Percentiles rank a stretch among this genome's conserved stretches.
These are phyloP conservation scores for Phoma sp. DNA, from an alignment of 2,329 filamentous ascomycete genomes.

Conservation along the genomic window DNA sequence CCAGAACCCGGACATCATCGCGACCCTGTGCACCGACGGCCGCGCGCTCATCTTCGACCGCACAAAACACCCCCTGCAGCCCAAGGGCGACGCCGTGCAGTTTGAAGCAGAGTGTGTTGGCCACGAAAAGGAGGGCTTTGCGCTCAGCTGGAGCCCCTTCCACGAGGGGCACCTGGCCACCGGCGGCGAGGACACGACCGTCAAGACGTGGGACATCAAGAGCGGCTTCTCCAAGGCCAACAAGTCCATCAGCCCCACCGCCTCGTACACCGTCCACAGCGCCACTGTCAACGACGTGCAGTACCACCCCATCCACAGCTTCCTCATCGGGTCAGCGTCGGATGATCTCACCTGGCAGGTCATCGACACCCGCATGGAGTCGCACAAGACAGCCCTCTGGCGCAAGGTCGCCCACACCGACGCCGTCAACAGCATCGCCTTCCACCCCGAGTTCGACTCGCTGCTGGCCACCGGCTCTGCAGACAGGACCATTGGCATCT, in stretches of 20 bases:
- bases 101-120: constrained; percentile 86
- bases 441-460: constrained; percentile 90
- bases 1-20: constrained; percentile 95
- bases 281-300: constrained; percentile 97
- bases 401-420: constrained; percentile 82
- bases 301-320: constrained; percentile 85
- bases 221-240: constrained; percentile 72
- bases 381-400: constrained; percentile 72
- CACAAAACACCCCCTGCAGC: constrained; percentile 86
- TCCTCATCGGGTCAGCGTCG: constrained; percentile 86
- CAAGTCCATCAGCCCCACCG: constrained; percentile 72
- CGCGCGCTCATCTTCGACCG: constrained; percentile 93
- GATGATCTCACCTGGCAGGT: constrained; percentile 95
- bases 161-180: constrained; percentile 82
- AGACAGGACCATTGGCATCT: constrained; percentile 93
- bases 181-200: constrained; percentile 90
- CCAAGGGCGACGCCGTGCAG: constrained; percentile 69
- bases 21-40: constrained; percentile 87
- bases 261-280: constrained; percentile 85
- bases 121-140: constrained; percentile 89
- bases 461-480: constrained; percentile 91
- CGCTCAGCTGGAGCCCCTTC: constrained; percentile 90
- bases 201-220: constrained; percentile 89
- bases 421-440: constrained; percentile 94
- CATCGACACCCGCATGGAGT: constrained; percentile 78